Evolutionary conservation across 768 basidiomycete genomes (phyloP).

Genomic region (Lactarius sanguifluus): DNA sequence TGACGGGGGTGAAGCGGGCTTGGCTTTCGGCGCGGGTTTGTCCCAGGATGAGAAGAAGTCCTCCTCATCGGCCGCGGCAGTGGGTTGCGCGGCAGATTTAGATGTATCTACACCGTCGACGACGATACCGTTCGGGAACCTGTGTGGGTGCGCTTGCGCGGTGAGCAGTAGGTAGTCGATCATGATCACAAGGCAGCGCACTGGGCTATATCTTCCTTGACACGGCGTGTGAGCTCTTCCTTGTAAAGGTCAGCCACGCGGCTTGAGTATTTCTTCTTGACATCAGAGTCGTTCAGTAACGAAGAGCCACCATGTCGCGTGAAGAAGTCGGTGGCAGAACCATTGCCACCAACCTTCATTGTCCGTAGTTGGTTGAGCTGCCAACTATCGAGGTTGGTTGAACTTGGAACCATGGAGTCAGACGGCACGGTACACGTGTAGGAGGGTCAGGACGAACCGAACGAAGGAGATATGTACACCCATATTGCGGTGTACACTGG

Average conservation of each 20-base stretch:
- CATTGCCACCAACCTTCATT: constrained; percentile 97
- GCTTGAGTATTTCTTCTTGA: constrained; percentile 88
- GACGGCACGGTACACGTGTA: not conserved
- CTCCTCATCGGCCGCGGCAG: constrained; percentile 56
- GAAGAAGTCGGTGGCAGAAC: constrained; percentile 84
- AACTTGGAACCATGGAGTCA: constrained; percentile 48
- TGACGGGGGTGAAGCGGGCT: constrained; percentile 32
- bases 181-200: constrained; percentile 39
- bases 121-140: constrained; percentile 72
- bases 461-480: constrained; percentile 99
- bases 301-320: constrained; percentile 78
- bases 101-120: constrained; percentile 76
- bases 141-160: constrained; percentile 34
- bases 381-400: constrained; percentile 97
- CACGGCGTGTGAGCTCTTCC: constrained; percentile 81
- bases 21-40: constrained; percentile 56
- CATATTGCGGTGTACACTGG: constrained; percentile 91
- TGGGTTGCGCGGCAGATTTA: constrained; percentile 37
- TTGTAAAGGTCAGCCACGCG: constrained; percentile 86
- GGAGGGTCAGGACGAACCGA: constrained; percentile 51
- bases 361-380: constrained; percentile 84
- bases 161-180: constrained; percentile 9
- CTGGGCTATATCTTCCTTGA: constrained; percentile 72
- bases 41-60: constrained; percentile 99
- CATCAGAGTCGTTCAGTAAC: constrained; percentile 68